phyloP scores from a whole-genome alignment of 139 green algal genomes.

The Tetradesmus lagerheimii region DNA sequence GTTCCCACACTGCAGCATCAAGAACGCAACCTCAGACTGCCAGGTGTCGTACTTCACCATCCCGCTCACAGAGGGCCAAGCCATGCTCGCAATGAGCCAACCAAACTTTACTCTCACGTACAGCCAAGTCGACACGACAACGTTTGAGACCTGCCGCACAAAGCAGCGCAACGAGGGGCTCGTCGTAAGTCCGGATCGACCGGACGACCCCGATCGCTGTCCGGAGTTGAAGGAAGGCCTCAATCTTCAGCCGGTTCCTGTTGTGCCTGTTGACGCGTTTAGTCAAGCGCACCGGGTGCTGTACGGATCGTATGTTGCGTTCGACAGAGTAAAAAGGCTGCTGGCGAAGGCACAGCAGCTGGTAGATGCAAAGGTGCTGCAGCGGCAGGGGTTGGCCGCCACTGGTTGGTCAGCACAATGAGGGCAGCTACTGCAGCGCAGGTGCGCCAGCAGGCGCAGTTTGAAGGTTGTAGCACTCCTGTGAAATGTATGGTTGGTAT shows the following conservation, averaged over 20 bases:
- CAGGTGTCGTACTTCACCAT: slow-evolving; percentile 24
- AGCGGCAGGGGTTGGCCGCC: neutral
- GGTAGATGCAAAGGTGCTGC: neutral
- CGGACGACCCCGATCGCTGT: slow-evolving; percentile 3
- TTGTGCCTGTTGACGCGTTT: slow-evolving; percentile 5
- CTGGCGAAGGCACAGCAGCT: neutral
- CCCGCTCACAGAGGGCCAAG: slow-evolving; percentile 19
- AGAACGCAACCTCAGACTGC: neutral
- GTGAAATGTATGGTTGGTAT: neutral
- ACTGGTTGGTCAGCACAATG: neutral
- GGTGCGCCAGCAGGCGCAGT: too few species aligned
- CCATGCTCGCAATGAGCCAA: slow-evolving; percentile 3
- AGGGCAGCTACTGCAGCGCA: neutral
- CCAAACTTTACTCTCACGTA: neutral
- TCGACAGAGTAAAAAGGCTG: neutral
- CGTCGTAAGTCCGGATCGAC: neutral
- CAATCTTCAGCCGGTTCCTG: neutral
- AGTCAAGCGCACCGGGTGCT: neutral
- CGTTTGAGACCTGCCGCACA: neutral
- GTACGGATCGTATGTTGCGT: slow-evolving; percentile 2
- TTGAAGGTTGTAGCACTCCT: neutral
- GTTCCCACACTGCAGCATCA: slow-evolving; percentile 1
- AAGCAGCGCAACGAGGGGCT: neutral
- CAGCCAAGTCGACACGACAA: neutral
- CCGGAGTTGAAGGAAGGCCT: neutral